phyloP scores from a whole-genome alignment of 78 protist genomes.

The Dictyostelium purpureum region DNA sequence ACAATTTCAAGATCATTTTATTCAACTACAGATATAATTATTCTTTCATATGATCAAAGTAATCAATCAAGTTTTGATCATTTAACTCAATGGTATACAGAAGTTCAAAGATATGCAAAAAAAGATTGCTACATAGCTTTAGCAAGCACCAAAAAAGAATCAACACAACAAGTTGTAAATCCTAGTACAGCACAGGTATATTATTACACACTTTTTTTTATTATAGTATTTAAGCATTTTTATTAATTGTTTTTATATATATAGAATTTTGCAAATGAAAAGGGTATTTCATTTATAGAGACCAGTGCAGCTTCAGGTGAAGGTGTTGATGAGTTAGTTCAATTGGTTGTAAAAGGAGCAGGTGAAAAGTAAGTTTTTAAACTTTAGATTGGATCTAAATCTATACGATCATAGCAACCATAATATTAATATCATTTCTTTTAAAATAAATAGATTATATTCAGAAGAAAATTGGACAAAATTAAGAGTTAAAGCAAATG shows the following conservation, averaged over 20 bases:
- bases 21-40: conserved; percentile 67
- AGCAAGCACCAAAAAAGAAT: conserved; percentile 55
- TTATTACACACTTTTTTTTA: neutral
- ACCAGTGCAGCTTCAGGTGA: conserved; percentile 14
- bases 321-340: conserved; percentile 44
- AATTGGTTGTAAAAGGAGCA: conserved; percentile 23
- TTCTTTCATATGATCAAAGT: conserved; percentile 42
- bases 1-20: conserved; percentile 98
- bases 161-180: neutral
- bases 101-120: conserved; percentile 36
- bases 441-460: conserved; percentile 5
- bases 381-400: neutral
- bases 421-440: neutral
- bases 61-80: conserved; percentile 17
- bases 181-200: neutral
- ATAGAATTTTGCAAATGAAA: conserved; percentile 47
- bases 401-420: neutral
- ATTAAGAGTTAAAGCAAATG: neutral
- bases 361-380: conserved; percentile 53
- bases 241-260: neutral
- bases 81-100: conserved; percentile 18
- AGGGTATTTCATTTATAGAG: conserved; percentile 30
- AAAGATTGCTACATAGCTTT: conserved; percentile 36
- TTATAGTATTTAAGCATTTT: neutral
- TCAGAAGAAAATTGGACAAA: conserved; percentile 67